Base-by-base conservation (phyloP, 805 yeast genomes). In the Pichia paraexigua region DNA sequence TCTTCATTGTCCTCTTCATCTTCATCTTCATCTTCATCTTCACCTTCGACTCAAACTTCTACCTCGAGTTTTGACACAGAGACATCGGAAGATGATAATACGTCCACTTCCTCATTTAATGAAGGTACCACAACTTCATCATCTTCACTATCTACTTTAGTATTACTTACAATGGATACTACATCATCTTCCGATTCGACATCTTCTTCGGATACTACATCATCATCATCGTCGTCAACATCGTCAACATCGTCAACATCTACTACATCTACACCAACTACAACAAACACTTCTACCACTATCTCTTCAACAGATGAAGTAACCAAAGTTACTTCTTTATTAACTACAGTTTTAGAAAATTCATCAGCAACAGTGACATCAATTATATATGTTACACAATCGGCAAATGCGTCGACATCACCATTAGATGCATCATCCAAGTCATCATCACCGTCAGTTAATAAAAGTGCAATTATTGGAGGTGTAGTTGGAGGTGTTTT, bases 401-500 rank as follows among this genome's bases (percentile, higher is more conserved):
- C 66, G 9, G 49, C 61, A 24, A n/a, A n/a, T n/a, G n/a, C n/a
- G n/a, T 13, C 64, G 41, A 35, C 63, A 17, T 39, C 71, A 10
- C 46, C 61, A 24, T 13, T 63, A 43, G 39, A 63, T 15, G 28
- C 58, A 20, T 28, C 57, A 3, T 21, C 55, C 13, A 21, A 40
- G 21, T 11, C 48, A n/a, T 50, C 65, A 2, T 49, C 71, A 13
- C 40, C 68, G 13, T 47, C 47, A 39, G 44, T 53, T 8, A 64
- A 58, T 45, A 67, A 63, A 48, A 70, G 63, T 25, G 71, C 71
- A 45, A 61, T 68, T 40, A 64, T 65, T 25, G 71, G 70, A n/a
- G 71, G 71, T 39, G 70, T 62, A 2, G 67, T 66, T 20, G 71
- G 71, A 35, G 72, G 71, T 40, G 66, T 62, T 21, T 52, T 62